Conservation (phyloP, 2,329 filamentous ascomycete genomes). For the Monilinia polystroma region DNA sequence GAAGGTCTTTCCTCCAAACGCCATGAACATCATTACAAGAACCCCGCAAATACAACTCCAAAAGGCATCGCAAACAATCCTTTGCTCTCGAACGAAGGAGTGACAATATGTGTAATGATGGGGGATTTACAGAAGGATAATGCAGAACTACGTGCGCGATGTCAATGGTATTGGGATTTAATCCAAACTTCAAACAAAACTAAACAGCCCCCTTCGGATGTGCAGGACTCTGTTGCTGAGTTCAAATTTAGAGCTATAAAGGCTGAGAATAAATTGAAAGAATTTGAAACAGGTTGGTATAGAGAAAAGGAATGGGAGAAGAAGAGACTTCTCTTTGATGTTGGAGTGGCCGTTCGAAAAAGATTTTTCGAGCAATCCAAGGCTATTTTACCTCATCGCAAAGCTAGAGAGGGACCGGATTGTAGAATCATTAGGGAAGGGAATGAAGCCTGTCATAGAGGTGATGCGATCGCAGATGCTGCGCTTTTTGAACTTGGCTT, state of each 20-base stretch:
- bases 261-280: background rate
- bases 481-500: background rate
- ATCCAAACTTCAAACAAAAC: background rate
- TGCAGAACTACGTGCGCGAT: background rate
- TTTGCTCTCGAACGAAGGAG: background rate
- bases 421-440: background rate
- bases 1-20: background rate
- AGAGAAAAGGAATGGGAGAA: background rate
- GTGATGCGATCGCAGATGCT: background rate
- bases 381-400: no score
- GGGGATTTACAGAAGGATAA: background rate
- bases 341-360: background rate
- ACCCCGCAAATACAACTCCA: background rate
- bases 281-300: no score
- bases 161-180: background rate
- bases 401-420: background rate
- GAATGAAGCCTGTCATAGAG: background rate
- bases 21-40: background rate
- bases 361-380: constrained; percentile 1
- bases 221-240: background rate
- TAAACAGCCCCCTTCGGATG: background rate
- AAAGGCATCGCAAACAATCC: background rate
- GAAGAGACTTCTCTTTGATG: background rate
- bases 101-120: background rate
- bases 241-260: background rate